These are phyloP conservation scores for Diplodia sapinea DNA, from an alignment of 2,329 filamentous ascomycete genomes.

Conservation along the genomic window DNA sequence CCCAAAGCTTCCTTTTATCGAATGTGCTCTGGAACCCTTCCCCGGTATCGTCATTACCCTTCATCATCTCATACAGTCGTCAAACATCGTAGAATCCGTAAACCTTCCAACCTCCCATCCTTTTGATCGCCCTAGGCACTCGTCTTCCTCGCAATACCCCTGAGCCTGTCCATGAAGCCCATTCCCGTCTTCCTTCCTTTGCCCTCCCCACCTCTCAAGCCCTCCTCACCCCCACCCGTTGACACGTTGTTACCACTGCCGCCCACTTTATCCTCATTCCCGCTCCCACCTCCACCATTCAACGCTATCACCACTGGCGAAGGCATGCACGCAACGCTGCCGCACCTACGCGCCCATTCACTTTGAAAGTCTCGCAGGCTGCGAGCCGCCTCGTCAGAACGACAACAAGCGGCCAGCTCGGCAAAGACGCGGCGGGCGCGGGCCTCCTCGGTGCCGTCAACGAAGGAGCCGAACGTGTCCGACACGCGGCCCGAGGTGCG, in stretches of 20 bases:
- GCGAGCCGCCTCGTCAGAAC: conserved; percentile 43
- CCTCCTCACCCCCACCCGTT: conserved; percentile 5
- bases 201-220: conserved; percentile 35
- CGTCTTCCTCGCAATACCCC: conserved; percentile 38
- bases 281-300: neutral
- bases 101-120: neutral
- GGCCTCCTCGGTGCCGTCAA: conserved; percentile 55
- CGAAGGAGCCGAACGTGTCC: conserved; percentile 43
- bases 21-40: neutral
- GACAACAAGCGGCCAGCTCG: conserved; percentile 44
- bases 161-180: conserved; percentile 43
- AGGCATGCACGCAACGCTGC: conserved; percentile 18
- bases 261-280: neutral
- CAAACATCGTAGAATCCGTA: neutral
- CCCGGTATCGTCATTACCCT: neutral
- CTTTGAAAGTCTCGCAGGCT: conserved; percentile 39
- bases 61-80: neutral
- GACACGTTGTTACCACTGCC: neutral
- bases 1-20: neutral
- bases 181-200: conserved; percentile 4
- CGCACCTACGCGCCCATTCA: conserved; percentile 11
- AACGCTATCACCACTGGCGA: neutral
- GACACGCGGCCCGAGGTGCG: conserved; percentile 57
- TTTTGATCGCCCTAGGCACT: conserved; percentile 4
- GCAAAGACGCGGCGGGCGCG: conserved; percentile 47